Percentiles rank a stretch among this genome's conserved stretches.
Conservation (phyloP, 116 monocot species). For the Phalaenopsis hybrid region DNA sequence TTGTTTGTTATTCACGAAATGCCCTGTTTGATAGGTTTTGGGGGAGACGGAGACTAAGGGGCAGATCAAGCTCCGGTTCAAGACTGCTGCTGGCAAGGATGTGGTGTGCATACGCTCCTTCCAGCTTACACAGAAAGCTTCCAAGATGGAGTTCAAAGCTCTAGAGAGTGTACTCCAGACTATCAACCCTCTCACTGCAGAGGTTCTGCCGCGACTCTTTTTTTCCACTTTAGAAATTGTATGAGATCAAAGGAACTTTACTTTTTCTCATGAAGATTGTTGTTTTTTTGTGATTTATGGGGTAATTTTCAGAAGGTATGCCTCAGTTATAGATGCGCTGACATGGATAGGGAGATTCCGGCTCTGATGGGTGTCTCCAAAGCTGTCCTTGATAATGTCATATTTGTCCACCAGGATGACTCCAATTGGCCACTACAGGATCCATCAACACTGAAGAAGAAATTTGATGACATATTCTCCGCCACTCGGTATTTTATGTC, state of each 20-base stretch:
- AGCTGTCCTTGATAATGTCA: conserved; percentile 92
- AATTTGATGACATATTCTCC: conserved; percentile 98
- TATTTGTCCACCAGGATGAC: conserved; percentile 97
- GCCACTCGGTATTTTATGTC: conserved; percentile 58
- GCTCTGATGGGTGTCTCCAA: conserved; percentile 95
- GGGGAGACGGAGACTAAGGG: conserved; percentile 99
- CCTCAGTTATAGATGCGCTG: conserved; percentile 94
- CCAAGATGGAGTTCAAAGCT: conserved; percentile 99
- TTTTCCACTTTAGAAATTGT: background rate
- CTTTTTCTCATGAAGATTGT: background rate
- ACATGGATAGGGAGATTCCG: conserved; percentile 97
- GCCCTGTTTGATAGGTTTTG: conserved; percentile 43
- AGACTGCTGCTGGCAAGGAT: conserved; percentile 92
- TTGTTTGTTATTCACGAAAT: background rate
- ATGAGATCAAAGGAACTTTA: background rate
- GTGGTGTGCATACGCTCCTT: conserved; percentile 92
- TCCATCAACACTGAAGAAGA: conserved; percentile 91
- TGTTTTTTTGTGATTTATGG: conserved; percentile 1
- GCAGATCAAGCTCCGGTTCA: conserved; percentile 92
- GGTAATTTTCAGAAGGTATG: conserved; percentile 75
- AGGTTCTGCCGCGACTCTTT: conserved; percentile 29
- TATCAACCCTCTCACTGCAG: conserved; percentile 86
- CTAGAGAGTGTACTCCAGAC: conserved; percentile 97
- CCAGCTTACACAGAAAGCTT: conserved; percentile 95
- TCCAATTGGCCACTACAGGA: conserved; percentile 98